Base-by-base conservation (phyloP, 169 alveolate genomes). In the Plasmodium malariae region DNA sequence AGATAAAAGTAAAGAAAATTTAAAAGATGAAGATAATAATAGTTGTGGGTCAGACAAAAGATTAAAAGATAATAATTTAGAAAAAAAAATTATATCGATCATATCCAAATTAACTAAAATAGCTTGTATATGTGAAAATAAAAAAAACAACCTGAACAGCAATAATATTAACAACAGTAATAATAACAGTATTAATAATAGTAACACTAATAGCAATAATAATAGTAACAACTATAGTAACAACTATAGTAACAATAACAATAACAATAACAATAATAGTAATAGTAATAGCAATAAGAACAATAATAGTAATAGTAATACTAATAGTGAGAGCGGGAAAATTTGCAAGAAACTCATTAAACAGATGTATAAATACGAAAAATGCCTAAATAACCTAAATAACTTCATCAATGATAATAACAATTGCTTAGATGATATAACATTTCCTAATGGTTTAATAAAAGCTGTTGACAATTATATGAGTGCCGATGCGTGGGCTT, bases 321-420 rank as follows among this genome's bases (percentile, higher is more conserved):
- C 6, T 21, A 28, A 80, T 80, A 51, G 36, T 37, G 74, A 69
- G 17, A 68, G 59, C 32, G 24, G 26, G 28, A 59, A 59, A 40
- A 57, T 69, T 7, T 57, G 76, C 62, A 68, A 55, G 37, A 85
- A 85, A 43, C 57, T 85, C 9, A 43, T 72, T 11, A 85, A 67
- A 43, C 87, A 85, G 69, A 85, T 85, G 92, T 69, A 85, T 63
- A 85, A 85, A 45, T 85, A 85, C 37, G 92, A 85, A 48, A 85
- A 85, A 71, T 55, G 86, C 60, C 62, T 85, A 62, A 54, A 55
- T 17, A 51, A 72, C 37, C 24, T 85, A 17, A 85, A 57, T 55
- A 14, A 36, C 19, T 85, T 32, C 59, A 55, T 85, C 6, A 85
- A 85, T 69, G 67, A 85, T n/a, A 59, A 65, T 12, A 85, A 69